phyloP scores from a whole-genome alignment of 257 asterid genomes.

The Nicotiana benthamiana region DNA sequence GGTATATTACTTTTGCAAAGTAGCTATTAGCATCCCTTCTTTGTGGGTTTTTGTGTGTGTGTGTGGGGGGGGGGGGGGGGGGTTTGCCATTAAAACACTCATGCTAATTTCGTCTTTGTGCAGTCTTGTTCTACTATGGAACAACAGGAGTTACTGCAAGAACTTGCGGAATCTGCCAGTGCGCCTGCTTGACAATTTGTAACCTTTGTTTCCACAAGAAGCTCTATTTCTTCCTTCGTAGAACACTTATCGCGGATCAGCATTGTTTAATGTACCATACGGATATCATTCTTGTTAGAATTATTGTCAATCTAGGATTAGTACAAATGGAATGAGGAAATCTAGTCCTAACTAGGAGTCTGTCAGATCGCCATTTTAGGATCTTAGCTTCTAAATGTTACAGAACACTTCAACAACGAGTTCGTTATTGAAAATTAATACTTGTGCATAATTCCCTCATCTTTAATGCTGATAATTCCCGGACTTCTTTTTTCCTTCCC shows the following conservation, averaged over 20 bases:
- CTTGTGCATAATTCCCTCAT: neutral
- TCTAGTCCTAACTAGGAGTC: neutral
- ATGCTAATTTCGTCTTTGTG: constrained; percentile 16
- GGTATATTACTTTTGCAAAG: constrained; percentile 32
- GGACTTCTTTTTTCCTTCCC: neutral
- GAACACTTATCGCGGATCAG: neutral
- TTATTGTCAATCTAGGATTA: neutral
- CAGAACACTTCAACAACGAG: neutral
- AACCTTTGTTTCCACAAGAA: neutral
- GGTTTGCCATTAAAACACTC: neutral
- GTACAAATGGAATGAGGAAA: neutral
- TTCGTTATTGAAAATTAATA: neutral
- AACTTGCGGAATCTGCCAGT: constrained; percentile 71
- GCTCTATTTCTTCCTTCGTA: neutral
- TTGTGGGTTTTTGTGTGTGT: neutral
- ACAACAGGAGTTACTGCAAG: constrained; percentile 84
- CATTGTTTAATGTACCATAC: neutral
- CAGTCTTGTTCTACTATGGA: constrained; percentile 88
- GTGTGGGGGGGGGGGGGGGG: no score
- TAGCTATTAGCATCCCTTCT: neutral
- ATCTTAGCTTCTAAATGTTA: neutral
- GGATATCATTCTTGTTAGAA: neutral
- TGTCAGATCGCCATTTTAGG: neutral
- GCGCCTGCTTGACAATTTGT: constrained; percentile 20
- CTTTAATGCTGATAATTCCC: neutral